A percentile compares a stretch with the other conserved stretches of the same genome.
These are phyloP conservation scores for Sphaerobolus stellatus DNA, from an alignment of 1,284 basidiomycete species.

Conservation along the genomic window DNA sequence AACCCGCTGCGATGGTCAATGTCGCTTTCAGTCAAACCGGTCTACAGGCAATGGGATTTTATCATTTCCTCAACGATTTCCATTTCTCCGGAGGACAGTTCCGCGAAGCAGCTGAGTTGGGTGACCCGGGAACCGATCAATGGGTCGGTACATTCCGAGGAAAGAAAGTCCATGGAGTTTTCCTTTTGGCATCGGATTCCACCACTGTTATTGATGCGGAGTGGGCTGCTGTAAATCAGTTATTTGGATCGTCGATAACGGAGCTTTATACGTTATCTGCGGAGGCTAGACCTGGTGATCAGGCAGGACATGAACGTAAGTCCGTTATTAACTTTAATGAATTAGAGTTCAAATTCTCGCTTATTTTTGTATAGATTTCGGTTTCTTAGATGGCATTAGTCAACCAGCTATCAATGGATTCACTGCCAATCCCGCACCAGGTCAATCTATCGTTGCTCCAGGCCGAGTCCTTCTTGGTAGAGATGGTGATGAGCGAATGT, in stretches of 20 bases:
- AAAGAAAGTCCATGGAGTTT: conserved; percentile 10
- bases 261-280: conserved; percentile 1
- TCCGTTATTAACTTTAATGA: background rate
- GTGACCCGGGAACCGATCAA: conserved; percentile 8
- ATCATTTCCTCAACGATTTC: conserved; percentile 12
- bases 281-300: conserved; percentile 3
- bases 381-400: conserved; percentile 47
- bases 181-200: conserved; percentile 4
- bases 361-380: conserved; percentile 19
- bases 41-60: conserved; percentile 13
- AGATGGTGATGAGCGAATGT: conserved; percentile 1
- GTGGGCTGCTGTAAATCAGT: background rate
- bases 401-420: conserved; percentile 44
- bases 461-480: conserved; percentile 13
- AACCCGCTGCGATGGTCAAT: conserved; percentile 12
- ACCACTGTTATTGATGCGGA: background rate
- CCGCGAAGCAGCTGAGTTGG: conserved; percentile 12
- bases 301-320: conserved; percentile 13
- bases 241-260: conserved; percentile 7
- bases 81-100: conserved; percentile 14
- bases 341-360: background rate
- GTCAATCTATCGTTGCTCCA: conserved; percentile 38
- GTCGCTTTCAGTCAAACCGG: conserved; percentile 15
- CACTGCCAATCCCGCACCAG: conserved; percentile 35
- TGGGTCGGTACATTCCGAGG: conserved; percentile 14